phyloP scores from a whole-genome alignment of 176 grass and related monocot genomes.

The Carex cristatella region DNA sequence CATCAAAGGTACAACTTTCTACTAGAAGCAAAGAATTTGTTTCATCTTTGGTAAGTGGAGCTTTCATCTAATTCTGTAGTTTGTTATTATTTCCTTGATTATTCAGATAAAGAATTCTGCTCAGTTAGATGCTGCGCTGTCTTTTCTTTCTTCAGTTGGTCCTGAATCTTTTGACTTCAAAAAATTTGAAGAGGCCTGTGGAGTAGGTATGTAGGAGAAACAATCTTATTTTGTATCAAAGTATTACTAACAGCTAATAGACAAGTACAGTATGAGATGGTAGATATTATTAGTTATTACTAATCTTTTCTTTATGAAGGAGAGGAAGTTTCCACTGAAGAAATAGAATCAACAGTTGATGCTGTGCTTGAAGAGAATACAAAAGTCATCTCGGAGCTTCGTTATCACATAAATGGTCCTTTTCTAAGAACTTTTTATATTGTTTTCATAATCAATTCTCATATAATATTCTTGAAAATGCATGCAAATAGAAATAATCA shows the following conservation, averaged over 20 bases:
- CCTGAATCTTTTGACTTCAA: constrained; percentile 53
- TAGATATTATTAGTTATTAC: neutral
- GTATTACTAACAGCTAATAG: constrained; percentile 7
- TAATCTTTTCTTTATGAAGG: constrained; percentile 42
- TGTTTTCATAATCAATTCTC: neutral
- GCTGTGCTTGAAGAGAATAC: constrained; percentile 67
- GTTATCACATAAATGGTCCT: constrained; percentile 88
- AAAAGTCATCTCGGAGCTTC: constrained; percentile 68
- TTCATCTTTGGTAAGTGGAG: neutral
- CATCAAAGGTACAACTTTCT: constrained; percentile 43
- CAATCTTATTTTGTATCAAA: neutral
- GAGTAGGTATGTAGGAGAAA: constrained; percentile 57
- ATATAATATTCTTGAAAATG: neutral
- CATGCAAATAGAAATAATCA: constrained; percentile 7
- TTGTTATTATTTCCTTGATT: constrained; percentile 11
- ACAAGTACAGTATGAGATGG: neutral
- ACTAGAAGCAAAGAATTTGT: neutral
- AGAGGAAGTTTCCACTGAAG: constrained; percentile 73
- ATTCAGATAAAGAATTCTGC: constrained; percentile 83
- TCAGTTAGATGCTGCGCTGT: constrained; percentile 71
- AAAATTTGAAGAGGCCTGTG: constrained; percentile 87
- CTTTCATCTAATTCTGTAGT: neutral
- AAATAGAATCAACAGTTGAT: constrained; percentile 64
- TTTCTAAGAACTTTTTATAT: neutral
- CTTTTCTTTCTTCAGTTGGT: constrained; percentile 61